Evolutionary conservation across 2,329 filamentous ascomycete species (phyloP).

Genomic region (Sporothrix brunneoviolacea): DNA sequence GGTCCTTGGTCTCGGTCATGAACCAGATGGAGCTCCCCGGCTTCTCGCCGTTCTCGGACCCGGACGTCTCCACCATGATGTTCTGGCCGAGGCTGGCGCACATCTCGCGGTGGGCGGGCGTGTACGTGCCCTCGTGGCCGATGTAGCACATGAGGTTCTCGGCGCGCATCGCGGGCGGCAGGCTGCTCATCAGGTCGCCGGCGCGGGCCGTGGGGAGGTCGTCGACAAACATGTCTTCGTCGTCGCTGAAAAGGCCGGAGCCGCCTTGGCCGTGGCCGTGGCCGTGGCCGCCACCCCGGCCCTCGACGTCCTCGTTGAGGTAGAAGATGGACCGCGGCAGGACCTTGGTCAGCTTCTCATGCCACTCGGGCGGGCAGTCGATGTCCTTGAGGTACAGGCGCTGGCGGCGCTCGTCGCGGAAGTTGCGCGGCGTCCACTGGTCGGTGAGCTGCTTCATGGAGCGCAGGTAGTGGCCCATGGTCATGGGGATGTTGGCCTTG

Average conservation of each 20-base stretch:
- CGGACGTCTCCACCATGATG: conserved; percentile 92
- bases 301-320: conserved; percentile 69
- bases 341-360: conserved; percentile 66
- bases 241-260: conserved; percentile 21
- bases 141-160: conserved; percentile 98
- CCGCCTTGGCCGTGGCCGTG: background rate
- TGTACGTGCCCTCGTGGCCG: conserved; percentile 95
- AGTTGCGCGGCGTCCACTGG: conserved; percentile 71
- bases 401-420: conserved; percentile 71
- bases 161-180: conserved; percentile 80
- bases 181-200: conserved; percentile 90
- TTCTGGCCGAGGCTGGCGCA: conserved; percentile 94
- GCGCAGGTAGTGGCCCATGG: conserved; percentile 81
- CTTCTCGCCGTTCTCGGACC: conserved; percentile 64
- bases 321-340: conserved; percentile 84
- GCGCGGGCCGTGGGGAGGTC: conserved; percentile 58
- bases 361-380: conserved; percentile 86
- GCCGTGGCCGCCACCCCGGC: conserved; percentile 22
- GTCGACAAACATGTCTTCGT: conserved; percentile 37
- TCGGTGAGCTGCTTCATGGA: conserved; percentile 79
- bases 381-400: conserved; percentile 95
- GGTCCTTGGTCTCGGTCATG: conserved; percentile 94
- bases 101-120: conserved; percentile 93
- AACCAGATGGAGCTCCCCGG: conserved; percentile 94
- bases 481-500: conserved; percentile 72